A percentile compares a stretch with the other conserved stretches of the same genome.
Evolutionary conservation across 345 rosid genomes (phyloP).

Genomic region (Lagerstroemia speciosa): DNA sequence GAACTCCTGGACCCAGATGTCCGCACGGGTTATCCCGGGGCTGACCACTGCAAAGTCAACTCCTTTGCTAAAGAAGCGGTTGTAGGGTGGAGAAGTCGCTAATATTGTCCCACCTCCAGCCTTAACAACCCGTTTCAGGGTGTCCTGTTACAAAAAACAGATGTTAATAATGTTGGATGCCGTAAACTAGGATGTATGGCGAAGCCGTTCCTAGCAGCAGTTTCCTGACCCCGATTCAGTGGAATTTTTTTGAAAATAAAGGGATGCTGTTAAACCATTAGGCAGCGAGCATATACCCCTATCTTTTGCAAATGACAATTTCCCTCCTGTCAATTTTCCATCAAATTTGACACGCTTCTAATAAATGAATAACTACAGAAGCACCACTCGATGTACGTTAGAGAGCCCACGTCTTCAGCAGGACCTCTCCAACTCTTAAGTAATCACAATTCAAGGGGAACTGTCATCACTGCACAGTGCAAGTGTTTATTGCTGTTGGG

Average conservation of each 20-base stretch:
- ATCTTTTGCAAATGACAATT: too few species aligned
- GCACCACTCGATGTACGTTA: not conserved
- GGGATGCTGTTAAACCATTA: not conserved
- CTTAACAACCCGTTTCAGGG: slow-evolving; percentile 83
- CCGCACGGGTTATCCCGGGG: slow-evolving; percentile 62
- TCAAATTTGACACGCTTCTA: not conserved
- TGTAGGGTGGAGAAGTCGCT: slow-evolving; percentile 95
- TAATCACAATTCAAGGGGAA: not conserved
- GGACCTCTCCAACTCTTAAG: not conserved
- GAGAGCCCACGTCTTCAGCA: not conserved
- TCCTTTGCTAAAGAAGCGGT: slow-evolving; percentile 57
- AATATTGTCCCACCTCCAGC: slow-evolving; percentile 86
- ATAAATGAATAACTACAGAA: not conserved
- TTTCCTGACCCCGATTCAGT: not conserved
- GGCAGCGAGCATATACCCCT: not conserved
- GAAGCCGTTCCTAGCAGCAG: not conserved
- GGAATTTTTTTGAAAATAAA: not conserved
- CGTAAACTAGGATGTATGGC: not conserved
- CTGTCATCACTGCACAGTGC: not conserved
- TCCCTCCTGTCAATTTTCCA: not conserved
- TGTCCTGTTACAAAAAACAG: slow-evolving; percentile 50
- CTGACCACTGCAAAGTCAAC: slow-evolving; percentile 75
- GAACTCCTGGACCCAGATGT: slow-evolving; percentile 84
- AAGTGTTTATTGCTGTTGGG: not conserved
- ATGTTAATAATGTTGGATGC: not conserved